Evolutionary conservation across 495 filamentous ascomycete species (phyloP).

Genomic region (Rhypophila decipiens): DNA sequence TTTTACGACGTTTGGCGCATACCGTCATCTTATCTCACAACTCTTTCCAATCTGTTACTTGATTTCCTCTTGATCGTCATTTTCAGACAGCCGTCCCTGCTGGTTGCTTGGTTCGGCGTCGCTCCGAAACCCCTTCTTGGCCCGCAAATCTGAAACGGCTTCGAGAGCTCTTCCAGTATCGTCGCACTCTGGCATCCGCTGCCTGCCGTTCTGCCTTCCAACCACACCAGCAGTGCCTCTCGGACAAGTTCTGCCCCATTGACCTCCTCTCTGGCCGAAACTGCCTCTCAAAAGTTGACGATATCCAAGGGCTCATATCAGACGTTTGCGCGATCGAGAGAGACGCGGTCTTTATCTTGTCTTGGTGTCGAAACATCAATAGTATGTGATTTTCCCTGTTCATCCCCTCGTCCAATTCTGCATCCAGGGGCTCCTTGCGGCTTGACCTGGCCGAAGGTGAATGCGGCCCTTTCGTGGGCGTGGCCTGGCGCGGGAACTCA

Average conservation of each 20-base stretch:
- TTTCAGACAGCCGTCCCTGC: constrained; percentile 22
- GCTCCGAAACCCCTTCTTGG: constrained; percentile 11
- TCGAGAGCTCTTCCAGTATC: constrained; percentile 11
- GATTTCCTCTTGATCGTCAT: constrained; percentile 37
- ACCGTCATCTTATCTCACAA: constrained; percentile 6
- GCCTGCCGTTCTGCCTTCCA: too few relatives aligned
- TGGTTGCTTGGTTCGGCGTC: constrained; percentile 6
- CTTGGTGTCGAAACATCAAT: constrained; percentile 32
- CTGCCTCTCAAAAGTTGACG: background rate
- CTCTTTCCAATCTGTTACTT: constrained; percentile 21
- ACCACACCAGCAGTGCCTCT: background rate
- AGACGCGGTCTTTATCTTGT: constrained; percentile 8
- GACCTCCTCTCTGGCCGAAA: background rate
- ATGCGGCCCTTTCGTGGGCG: constrained; percentile 14
- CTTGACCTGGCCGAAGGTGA: constrained; percentile 19
- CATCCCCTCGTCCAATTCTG: constrained; percentile 24
- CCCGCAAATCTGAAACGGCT: constrained; percentile 31
- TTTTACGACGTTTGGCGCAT: constrained; percentile 8
- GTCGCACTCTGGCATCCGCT: too few relatives aligned
- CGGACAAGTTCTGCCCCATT: background rate
- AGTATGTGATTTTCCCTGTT: constrained; percentile 30
- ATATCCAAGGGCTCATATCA: background rate
- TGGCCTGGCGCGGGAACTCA: constrained; percentile 14
- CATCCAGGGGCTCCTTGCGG: constrained; percentile 24
- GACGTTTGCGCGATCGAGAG: background rate